Evolutionary conservation across 768 basidiomycete species (phyloP), one percentile per base, ranked within the genome.

Genomic region (Suillus subluteus): DNA sequence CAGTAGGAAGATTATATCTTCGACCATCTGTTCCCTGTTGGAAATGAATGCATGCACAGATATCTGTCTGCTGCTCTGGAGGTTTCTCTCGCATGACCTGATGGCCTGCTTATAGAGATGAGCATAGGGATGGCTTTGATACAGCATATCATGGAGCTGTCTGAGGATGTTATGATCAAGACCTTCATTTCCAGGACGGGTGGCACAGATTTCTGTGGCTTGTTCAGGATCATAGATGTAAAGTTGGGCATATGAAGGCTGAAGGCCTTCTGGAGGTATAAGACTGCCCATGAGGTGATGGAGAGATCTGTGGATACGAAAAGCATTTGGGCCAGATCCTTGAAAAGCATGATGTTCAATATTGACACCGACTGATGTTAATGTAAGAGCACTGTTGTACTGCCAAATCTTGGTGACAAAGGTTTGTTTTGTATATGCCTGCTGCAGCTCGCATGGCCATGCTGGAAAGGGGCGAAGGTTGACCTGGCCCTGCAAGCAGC

Each of bases 1-100:
- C 74, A 58, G 79, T 81, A 2, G 84, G 84, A 0, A 82, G 65
- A 68, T 86, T 86, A 62, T 86, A 84, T 15, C 75, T 63, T 6
- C 79, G 70, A 0, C 58, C 70, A 73, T 84, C 82, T 62, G 56
- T 50, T 0, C 55, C 64, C 0, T 67, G 63, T 0, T 72, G 32
- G 0, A 71, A 4, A 43, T 63, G 40, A 15, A 79, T 32, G 0
- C 37, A 0, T 35, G 72, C 65, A 11, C 1, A 0, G 1, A 77
- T 21, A 62, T 73, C 56, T 0, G 46, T 59, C n/a, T 72, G 72
- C 18, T 73, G 5, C n/a, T 68, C 65, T 18, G 58, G 56, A 30
- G 70, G 66, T 30, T 75, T 67, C 1, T 69, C 63, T 37, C 62
- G 52, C 54, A 82, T 69, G 16, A 79, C 62, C 18, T 81, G 69